Evolutionary conservation across 768 basidiomycete species (phyloP).

Genomic region (Crucibulum laeve): DNA sequence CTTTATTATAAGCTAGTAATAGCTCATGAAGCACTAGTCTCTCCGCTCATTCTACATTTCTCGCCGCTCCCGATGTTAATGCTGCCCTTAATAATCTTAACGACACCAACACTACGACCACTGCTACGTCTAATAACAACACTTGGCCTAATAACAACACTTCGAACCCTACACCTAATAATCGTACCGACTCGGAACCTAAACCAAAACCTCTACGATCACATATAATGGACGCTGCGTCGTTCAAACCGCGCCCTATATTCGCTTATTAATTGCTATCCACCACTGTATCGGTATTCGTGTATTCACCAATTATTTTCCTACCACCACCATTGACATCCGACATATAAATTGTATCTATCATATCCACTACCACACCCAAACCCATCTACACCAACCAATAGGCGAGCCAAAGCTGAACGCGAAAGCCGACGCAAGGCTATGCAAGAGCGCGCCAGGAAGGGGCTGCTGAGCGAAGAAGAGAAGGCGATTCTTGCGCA

Average conservation of each 20-base stretch:
- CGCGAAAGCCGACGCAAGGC: conserved; percentile 65
- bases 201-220: conserved; percentile 31
- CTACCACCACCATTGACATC: conserved; percentile 16
- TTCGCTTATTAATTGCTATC: conserved; percentile 54
- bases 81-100: too few relatives aligned
- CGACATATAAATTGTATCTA: conserved; percentile 5
- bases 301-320: conserved; percentile 10
- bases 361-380: conserved; percentile 7
- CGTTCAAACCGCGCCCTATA: conserved; percentile 64
- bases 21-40: conserved; percentile 66
- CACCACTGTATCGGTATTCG: conserved; percentile 16
- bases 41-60: conserved; percentile 18
- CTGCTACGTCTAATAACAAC: conserved; percentile 5
- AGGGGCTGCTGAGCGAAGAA: conserved; percentile 66
- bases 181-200: conserved; percentile 16
- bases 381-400: conserved; percentile 14
- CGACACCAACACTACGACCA: conserved; percentile 8
- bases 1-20: conserved; percentile 30
- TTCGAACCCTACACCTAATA: conserved; percentile 12
- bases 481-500: conserved; percentile 59
- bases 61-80: background rate
- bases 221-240: conserved; percentile 34
- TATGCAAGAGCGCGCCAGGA: conserved; percentile 69
- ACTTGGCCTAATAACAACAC: conserved; percentile 6
- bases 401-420: conserved; percentile 72